phyloP scores from a whole-genome alignment of 768 basidiomycete species.

The Suillus weaverae region DNA sequence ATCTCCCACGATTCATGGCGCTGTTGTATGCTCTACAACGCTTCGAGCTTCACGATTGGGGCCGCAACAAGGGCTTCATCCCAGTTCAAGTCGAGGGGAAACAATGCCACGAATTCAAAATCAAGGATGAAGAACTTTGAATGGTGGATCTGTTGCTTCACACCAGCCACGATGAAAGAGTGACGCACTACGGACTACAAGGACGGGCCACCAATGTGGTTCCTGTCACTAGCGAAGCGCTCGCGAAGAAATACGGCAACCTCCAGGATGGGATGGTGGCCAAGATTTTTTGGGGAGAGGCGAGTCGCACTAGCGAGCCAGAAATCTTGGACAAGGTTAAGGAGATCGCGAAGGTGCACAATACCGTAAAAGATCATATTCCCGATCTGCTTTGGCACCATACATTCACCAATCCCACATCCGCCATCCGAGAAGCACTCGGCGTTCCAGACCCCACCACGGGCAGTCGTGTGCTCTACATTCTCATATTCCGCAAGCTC shows the following conservation, averaged over 20 bases:
- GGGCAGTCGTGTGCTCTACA: too few species aligned
- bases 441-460: too few species aligned
- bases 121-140: too few species aligned
- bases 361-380: not conserved
- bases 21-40: too few species aligned
- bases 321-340: not conserved
- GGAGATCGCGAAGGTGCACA: not conserved
- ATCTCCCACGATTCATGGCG: too few species aligned
- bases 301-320: not conserved
- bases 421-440: not conserved
- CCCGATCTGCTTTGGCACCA: not conserved
- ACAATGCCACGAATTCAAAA: too few species aligned
- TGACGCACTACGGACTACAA: not conserved
- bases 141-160: too few species aligned
- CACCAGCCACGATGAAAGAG: not conserved
- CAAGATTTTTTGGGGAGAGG: too few species aligned
- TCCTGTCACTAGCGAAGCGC: not conserved
- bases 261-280: not conserved
- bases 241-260: not conserved
- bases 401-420: not conserved
- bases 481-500: not conserved
- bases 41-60: too few species aligned
- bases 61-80: too few species aligned
- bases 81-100: too few species aligned
- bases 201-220: conserved; percentile 1